These are phyloP conservation scores for Sugiyamaella japonica DNA, from an alignment of 1,139 yeast genomes.

Conservation along the genomic window DNA sequence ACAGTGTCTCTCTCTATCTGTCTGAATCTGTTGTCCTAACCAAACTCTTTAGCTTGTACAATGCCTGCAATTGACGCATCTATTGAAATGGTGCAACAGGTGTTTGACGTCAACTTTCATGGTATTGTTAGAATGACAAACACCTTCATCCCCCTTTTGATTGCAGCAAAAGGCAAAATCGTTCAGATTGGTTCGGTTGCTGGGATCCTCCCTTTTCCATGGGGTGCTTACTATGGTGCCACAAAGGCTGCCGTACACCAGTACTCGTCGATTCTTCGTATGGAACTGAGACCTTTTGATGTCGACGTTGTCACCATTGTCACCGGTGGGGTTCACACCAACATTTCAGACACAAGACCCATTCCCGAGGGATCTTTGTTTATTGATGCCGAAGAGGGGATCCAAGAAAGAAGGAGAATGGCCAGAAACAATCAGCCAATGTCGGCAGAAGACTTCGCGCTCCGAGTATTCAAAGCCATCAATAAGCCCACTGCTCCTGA, in stretches of 20 bases:
- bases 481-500: constrained; percentile 47
- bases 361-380: constrained; percentile 58
- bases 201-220: constrained; percentile 69
- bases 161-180: constrained; percentile 67
- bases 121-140: constrained; percentile 67
- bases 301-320: constrained; percentile 69
- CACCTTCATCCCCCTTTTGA: constrained; percentile 57
- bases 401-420: constrained; percentile 58
- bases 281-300: constrained; percentile 72
- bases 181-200: constrained; percentile 76
- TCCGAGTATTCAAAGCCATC: constrained; percentile 50
- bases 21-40: neutral
- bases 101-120: constrained; percentile 67
- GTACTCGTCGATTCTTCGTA: constrained; percentile 60
- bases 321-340: constrained; percentile 69
- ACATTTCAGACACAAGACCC: constrained; percentile 57
- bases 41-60: constrained; percentile 53
- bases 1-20: neutral
- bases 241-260: constrained; percentile 77
- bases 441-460: constrained; percentile 57
- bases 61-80: constrained; percentile 69
- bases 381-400: constrained; percentile 48
- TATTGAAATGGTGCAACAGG: constrained; percentile 54
- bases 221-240: constrained; percentile 66
- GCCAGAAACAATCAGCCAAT: constrained; percentile 61